Base-by-base conservation (phyloP, 306 rosid genomes). In the Glycine latifolia region DNA sequence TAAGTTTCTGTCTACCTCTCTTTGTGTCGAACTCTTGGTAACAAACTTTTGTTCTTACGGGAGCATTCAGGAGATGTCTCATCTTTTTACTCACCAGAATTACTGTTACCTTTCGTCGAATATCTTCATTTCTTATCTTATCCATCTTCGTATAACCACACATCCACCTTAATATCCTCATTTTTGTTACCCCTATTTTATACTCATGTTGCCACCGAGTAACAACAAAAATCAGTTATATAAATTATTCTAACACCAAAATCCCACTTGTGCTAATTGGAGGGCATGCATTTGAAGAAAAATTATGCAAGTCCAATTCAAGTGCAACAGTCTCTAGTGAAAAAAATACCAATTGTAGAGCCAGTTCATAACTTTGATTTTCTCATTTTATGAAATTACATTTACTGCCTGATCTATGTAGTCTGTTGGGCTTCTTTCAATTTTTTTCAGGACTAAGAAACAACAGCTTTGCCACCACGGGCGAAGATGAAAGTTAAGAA, bases 201-300 rank as follows among this genome's bases (percentile, higher is more conserved):
- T n/a, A n/a, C n/a, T n/a, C n/a, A n/a, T n/a, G n/a, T n/a, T n/a
- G n/a, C n/a, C n/a, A n/a, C n/a, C n/a, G n/a, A n/a, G n/a, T n/a
- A 82, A 37, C 49, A 39, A 54, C 16, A 59, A 26, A 58, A 54
- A 82, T 8, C 50, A 82, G 69, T 60, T 39, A 16, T 71, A 33
- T 13, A 44, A 74, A 54, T 44, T 35, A 71, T 65, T 58, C 78
- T 59, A 49, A 39, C 49, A 49, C 73, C 10, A 33, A 76, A 76
- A 16, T 58, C 70, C 65, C 41, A 59, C 43, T 49, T 20, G 66
- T 3, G 60, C 50, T 52, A 63, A 31, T 11, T 15, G 71, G 12
- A 83, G 37, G 67, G 47, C 17, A 52, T 43, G 14, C 47, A 62
- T 39, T 50, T 41, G 55, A 77, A 50, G 73, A 52, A 52, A 76